Evolutionary conservation across 2,329 filamentous ascomycete species (phyloP).

Genomic region (Sporothrix luriei): DNA sequence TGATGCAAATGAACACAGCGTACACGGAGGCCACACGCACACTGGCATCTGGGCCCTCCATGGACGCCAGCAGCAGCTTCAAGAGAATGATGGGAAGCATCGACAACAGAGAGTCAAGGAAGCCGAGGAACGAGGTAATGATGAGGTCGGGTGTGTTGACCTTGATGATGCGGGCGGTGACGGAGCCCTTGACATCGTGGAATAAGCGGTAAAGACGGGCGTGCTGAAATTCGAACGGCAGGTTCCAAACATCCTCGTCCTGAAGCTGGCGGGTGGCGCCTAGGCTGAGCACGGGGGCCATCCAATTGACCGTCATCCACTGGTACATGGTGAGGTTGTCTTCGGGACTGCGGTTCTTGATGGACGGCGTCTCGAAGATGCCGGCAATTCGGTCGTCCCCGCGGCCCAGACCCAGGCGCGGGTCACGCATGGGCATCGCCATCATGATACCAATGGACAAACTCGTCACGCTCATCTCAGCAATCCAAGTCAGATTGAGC

Average conservation of each 20-base stretch:
- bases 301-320: slow-evolving; percentile 84
- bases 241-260: slow-evolving; percentile 78
- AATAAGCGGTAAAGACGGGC: slow-evolving; percentile 73
- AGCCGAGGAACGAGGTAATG: slow-evolving; percentile 64
- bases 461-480: slow-evolving; percentile 48
- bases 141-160: slow-evolving; percentile 80
- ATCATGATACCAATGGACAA: slow-evolving; percentile 58
- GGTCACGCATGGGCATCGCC: slow-evolving; percentile 70
- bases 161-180: slow-evolving; percentile 67
- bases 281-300: slow-evolving; percentile 69
- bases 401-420: slow-evolving; percentile 53
- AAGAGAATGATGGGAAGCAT: slow-evolving; percentile 68
- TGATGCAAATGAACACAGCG: slow-evolving; percentile 61
- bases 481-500: slow-evolving; percentile 37
- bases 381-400: slow-evolving; percentile 54
- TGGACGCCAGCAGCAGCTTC: slow-evolving; percentile 69
- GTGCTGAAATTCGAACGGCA: slow-evolving; percentile 83
- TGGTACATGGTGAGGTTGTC: slow-evolving; percentile 79
- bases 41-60: slow-evolving; percentile 57
- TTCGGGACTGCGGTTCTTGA: slow-evolving; percentile 70
- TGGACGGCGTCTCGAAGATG: slow-evolving; percentile 57
- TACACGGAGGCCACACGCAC: slow-evolving; percentile 65
- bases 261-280: slow-evolving; percentile 68
- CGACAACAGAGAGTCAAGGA: slow-evolving; percentile 61
- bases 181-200: slow-evolving; percentile 69